These are phyloP conservation scores for Paralagenidium karlingii DNA, from an alignment of 352 stramenopile genomes.

Conservation along the genomic window DNA sequence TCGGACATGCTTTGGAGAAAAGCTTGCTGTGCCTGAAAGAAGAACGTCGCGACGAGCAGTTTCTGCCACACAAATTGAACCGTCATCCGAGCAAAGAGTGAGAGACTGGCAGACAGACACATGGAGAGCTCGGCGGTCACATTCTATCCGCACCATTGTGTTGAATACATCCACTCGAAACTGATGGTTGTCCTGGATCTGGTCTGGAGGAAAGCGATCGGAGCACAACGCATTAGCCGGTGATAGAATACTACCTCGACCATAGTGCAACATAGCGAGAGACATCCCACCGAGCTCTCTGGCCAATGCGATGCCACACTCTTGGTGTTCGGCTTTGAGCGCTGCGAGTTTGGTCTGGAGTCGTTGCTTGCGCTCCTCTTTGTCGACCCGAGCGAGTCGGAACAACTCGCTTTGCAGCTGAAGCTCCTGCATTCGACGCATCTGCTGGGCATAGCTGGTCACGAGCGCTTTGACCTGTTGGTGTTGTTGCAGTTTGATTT, in stretches of 20 bases:
- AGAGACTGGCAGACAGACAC: constrained; percentile 3
- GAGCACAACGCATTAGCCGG: too few species aligned
- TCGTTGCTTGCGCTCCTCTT: constrained; percentile 23
- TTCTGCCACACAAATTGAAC: constrained; percentile 6
- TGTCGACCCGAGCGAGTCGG: constrained; percentile 16
- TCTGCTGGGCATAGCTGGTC: too few species aligned
- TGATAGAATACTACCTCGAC: too few species aligned
- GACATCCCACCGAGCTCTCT: constrained; percentile 20
- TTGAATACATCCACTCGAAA: constrained; percentile 40
- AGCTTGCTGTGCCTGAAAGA: constrained; percentile 44
- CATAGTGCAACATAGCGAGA: not conserved
- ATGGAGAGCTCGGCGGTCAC: too few species aligned
- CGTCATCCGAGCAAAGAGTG: not conserved
- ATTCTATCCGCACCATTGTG: constrained; percentile 50
- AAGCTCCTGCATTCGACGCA: constrained; percentile 11
- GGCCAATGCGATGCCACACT: constrained; percentile 21
- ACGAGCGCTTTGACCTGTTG: constrained; percentile 26
- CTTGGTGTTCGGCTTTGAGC: constrained; percentile 23
- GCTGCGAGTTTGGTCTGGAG: constrained; percentile 19
- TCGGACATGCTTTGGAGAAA: constrained; percentile 30
- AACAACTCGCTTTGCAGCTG: constrained; percentile 17
- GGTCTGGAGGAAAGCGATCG: too few species aligned
- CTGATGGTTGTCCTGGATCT: too few species aligned
- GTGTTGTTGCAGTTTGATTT: constrained; percentile 35
- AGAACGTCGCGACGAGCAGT: constrained; percentile 64